Conservation (phyloP, 805 yeast genomes). For the Vanderwaltozyma yarrowii region DNA sequence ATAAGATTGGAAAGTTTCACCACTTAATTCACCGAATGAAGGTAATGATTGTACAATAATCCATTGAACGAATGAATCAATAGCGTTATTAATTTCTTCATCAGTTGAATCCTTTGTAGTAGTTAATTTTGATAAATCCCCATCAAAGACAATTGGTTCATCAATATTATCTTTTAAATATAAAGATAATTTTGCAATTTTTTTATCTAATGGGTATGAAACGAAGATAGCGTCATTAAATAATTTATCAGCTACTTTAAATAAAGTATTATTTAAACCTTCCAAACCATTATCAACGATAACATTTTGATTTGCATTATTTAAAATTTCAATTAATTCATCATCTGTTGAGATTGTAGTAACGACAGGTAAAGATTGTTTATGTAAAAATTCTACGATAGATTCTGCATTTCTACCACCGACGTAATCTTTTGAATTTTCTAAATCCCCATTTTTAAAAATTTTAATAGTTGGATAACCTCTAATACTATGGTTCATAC, state of each 20-base stretch:
- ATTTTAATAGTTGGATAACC: conserved; percentile 84
- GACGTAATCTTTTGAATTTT: conserved; percentile 47
- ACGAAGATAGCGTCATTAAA: conserved; percentile 60
- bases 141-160: conserved; percentile 26
- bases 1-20: conserved; percentile 68
- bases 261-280: conserved; percentile 46
- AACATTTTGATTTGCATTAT: conserved; percentile 37
- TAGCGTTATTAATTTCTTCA: conserved; percentile 36
- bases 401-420: conserved; percentile 81
- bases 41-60: conserved; percentile 20
- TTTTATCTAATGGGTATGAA: conserved; percentile 31
- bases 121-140: conserved; percentile 14
- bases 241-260: conserved; percentile 46
- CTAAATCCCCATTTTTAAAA: conserved; percentile 42
- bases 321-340: conserved; percentile 38
- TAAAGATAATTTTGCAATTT: conserved; percentile 26
- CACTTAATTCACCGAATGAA: conserved; percentile 53
- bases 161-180: conserved; percentile 20
- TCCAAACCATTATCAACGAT: conserved; percentile 43
- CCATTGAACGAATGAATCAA: conserved; percentile 38
- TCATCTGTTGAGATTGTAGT: conserved; percentile 37
- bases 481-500: conserved; percentile 54
- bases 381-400: conserved; percentile 68
- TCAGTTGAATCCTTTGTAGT: no score
- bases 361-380: conserved; percentile 74